A percentile compares a stretch with the other conserved stretches of the same genome.
Evolutionary conservation across 164 flowering plant genomes (phyloP).

Genomic region (Hamamelis virginiana): DNA sequence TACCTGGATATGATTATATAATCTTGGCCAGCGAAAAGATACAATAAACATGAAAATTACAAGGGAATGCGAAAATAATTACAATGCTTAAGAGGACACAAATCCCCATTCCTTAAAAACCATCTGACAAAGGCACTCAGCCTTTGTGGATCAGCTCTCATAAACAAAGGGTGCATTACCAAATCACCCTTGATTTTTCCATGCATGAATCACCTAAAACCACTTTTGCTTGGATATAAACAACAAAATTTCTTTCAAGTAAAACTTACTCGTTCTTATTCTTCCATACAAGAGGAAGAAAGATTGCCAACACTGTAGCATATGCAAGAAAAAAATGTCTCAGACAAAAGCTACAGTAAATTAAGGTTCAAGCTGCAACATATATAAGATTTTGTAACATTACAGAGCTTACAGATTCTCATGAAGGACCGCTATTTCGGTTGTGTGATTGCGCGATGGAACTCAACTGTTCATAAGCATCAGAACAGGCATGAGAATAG

Average conservation of each 20-base stretch:
- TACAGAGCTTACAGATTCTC: conserved; percentile 2
- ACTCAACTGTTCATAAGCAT: conserved; percentile 52
- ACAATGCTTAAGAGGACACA: neutral
- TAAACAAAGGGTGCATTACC: too few relatives aligned
- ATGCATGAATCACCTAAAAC: too few relatives aligned
- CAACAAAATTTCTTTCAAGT: too few relatives aligned
- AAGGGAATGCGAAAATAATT: too few relatives aligned
- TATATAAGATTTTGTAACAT: neutral
- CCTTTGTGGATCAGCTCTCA: too few relatives aligned
- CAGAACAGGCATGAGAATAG: conserved; percentile 54
- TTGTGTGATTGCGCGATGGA: conserved; percentile 34
- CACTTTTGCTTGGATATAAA: too few relatives aligned
- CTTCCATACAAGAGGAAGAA: neutral
- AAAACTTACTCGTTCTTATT: neutral
- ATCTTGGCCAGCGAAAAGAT: too few relatives aligned
- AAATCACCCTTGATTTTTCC: too few relatives aligned
- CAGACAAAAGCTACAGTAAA: neutral
- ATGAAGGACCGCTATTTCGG: conserved; percentile 19
- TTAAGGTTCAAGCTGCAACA: neutral
- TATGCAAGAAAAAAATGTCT: neutral
- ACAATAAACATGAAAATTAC: too few relatives aligned
- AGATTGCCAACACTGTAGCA: neutral
- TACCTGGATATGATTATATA: too few relatives aligned
- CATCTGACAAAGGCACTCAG: too few relatives aligned
- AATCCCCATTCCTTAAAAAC: neutral